A percentile compares a stretch with the other conserved stretches of the same genome.
Conservation (phyloP, 345 rosid species). For the Linum lewisii region DNA sequence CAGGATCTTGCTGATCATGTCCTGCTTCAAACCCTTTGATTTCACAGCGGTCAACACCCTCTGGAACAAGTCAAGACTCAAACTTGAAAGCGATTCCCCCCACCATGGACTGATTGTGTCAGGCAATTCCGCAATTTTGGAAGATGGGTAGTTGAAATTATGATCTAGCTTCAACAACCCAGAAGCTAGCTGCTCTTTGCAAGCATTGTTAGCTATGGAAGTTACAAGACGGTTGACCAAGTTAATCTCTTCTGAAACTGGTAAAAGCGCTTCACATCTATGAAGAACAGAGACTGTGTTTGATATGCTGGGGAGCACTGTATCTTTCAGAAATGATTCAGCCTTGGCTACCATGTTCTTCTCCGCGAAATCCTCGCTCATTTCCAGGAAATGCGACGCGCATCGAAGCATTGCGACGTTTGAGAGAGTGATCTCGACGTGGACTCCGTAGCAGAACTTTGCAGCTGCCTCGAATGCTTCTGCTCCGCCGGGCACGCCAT, state of each 20-base stretch:
- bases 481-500: conserved; percentile 66
- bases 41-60: conserved; percentile 72
- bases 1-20: conserved; percentile 84
- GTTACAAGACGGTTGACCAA: conserved; percentile 57
- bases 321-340: conserved; percentile 56
- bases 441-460: conserved; percentile 89
- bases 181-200: conserved; percentile 95
- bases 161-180: conserved; percentile 85
- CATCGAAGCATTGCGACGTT: conserved; percentile 69
- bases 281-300: conserved; percentile 64
- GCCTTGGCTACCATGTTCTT: conserved; percentile 60
- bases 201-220: conserved; percentile 71
- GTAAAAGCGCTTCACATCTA: conserved; percentile 61
- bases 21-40: conserved; percentile 88
- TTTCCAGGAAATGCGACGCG: conserved; percentile 72
- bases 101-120: conserved; percentile 95
- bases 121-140: conserved; percentile 42
- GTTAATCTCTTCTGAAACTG: conserved; percentile 68
- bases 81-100: conserved; percentile 68
- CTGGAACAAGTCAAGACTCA: conserved; percentile 76
- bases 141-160: conserved; percentile 42
- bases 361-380: conserved; percentile 80
- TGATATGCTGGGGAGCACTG: conserved; percentile 57
- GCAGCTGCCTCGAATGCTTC: conserved; percentile 94
- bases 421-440: conserved; percentile 51